Percentiles rank a stretch among this genome's conserved stretches.
Evolutionary conservation across 352 stramenopile genomes (phyloP).

Genomic region (Thraustotheca clavata): DNA sequence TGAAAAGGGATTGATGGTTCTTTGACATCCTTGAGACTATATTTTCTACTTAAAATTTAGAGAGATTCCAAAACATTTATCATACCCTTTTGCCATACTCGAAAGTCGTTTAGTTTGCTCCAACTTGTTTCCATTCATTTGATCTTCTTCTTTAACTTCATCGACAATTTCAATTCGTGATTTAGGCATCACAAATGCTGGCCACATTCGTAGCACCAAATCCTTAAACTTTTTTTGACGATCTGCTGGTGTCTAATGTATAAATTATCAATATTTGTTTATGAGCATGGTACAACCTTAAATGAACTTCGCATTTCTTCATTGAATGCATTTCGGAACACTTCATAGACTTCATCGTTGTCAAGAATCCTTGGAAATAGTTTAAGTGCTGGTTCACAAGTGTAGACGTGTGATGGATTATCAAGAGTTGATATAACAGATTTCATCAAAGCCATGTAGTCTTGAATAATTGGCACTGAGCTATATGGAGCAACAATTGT

Average conservation of each 20-base stretch:
- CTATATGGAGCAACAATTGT: constrained; percentile 58
- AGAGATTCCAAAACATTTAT: background rate
- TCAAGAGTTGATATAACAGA: constrained; percentile 34
- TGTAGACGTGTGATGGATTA: constrained; percentile 36
- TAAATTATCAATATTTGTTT: background rate
- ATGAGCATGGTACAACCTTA: constrained; percentile 26
- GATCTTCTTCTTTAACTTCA: constrained; percentile 7
- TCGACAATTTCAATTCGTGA: constrained; percentile 9
- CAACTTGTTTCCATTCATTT: constrained; percentile 22
- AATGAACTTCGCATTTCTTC: constrained; percentile 37
- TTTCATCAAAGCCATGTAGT: constrained; percentile 67
- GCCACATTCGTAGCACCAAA: constrained; percentile 71
- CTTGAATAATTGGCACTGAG: constrained; percentile 49
- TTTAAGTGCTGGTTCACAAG: constrained; percentile 58
- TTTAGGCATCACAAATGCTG: constrained; percentile 37
- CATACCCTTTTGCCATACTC: constrained; percentile 50
- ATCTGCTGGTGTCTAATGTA: constrained; percentile 27
- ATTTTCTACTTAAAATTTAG: constrained; percentile 29
- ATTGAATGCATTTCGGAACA: constrained; percentile 56
- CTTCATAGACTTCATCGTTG: constrained; percentile 49
- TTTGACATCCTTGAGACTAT: constrained; percentile 44
- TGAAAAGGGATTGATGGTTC: constrained; percentile 53
- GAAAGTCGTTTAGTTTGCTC: constrained; percentile 25
- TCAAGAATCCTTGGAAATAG: constrained; percentile 61
- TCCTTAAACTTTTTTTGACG: constrained; percentile 54